Evolutionary conservation across 192 early-diverging fungal species (phyloP).

Genomic region (Geranomyces variabilis): DNA sequence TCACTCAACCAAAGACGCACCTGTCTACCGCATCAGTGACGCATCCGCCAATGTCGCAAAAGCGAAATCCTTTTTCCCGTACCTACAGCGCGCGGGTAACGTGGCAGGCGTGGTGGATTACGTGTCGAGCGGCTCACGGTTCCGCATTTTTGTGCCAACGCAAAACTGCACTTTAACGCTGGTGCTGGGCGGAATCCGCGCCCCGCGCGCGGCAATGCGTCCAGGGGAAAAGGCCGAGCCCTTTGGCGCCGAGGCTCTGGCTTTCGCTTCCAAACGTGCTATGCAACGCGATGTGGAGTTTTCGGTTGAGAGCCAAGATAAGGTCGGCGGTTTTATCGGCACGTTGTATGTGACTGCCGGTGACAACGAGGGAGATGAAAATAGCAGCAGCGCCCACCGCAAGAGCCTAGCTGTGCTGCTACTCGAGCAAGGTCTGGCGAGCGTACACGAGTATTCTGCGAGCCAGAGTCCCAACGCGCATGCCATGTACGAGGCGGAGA

Average conservation of each 20-base stretch:
- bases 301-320: slow-evolving; percentile 85
- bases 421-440: slow-evolving; percentile 80
- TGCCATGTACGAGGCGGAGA: slow-evolving; percentile 78
- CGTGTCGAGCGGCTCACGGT: slow-evolving; percentile 80
- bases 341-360: slow-evolving; percentile 65
- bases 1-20: slow-evolving; percentile 82
- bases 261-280: slow-evolving; percentile 60
- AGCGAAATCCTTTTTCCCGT: slow-evolving; percentile 84
- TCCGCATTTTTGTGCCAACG: slow-evolving; percentile 81
- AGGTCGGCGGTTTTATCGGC: slow-evolving; percentile 91
- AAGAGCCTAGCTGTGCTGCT: slow-evolving; percentile 76
- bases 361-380: slow-evolving; percentile 14
- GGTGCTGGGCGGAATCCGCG: slow-evolving; percentile 83
- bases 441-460: slow-evolving; percentile 83
- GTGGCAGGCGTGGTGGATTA: slow-evolving; percentile 86
- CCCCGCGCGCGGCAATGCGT: slow-evolving; percentile 73
- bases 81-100: slow-evolving; percentile 76
- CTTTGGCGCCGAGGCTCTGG: slow-evolving; percentile 81
- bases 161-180: slow-evolving; percentile 84
- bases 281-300: slow-evolving; percentile 95
- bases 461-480: slow-evolving; percentile 72
- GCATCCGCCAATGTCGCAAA: slow-evolving; percentile 81
- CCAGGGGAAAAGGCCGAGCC: slow-evolving; percentile 79
- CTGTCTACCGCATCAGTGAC: slow-evolving; percentile 75
- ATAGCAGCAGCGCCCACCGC: slow-evolving; percentile 15